phyloP scores from a whole-genome alignment of 345 rosid species.

The Brassica nigra region DNA sequence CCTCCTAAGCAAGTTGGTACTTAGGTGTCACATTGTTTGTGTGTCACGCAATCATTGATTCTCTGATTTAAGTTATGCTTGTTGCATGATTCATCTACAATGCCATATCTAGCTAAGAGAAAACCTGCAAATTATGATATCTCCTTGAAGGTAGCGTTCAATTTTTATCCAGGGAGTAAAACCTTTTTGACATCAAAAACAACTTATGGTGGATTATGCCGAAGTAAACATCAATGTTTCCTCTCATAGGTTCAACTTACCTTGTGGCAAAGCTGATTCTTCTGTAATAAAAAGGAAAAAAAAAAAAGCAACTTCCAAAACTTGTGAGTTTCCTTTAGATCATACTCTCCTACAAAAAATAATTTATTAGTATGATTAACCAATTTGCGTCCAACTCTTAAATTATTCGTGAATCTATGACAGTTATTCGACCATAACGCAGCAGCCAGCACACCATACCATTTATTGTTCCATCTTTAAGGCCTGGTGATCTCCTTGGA shows the following conservation, averaged over 20 bases:
- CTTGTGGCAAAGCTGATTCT: slow-evolving; percentile 71
- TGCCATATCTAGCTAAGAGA: too few species aligned
- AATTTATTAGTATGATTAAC: not conserved
- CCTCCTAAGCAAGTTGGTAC: too few species aligned
- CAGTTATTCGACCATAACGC: slow-evolving; percentile 92
- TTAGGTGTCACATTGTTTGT: too few species aligned
- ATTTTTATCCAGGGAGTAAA: too few species aligned
- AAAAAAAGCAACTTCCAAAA: slow-evolving; percentile 71
- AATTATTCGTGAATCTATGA: not conserved
- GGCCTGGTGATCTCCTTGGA: slow-evolving; percentile 95
- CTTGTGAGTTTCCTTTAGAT: slow-evolving; percentile 53
- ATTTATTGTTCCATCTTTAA: slow-evolving; percentile 85
- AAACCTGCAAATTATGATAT: too few species aligned
- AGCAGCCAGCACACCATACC: slow-evolving; percentile 92
- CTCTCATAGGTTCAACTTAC: slow-evolving; percentile 63
- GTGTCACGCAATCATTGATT: too few species aligned
- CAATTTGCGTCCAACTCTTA: slow-evolving; percentile 7
- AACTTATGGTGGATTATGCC: too few species aligned
- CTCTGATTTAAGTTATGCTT: too few species aligned
- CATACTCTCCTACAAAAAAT: not conserved
- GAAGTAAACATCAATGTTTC: too few species aligned
- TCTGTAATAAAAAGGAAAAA: slow-evolving; percentile 53
- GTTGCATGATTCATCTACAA: too few species aligned
- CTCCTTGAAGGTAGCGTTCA: too few species aligned
- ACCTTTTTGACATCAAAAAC: too few species aligned